Evolutionary conservation across 495 filamentous ascomycete genomes (phyloP), one percentile per base, ranked within the genome.

Genomic region (Penicillium longicatenatum): DNA sequence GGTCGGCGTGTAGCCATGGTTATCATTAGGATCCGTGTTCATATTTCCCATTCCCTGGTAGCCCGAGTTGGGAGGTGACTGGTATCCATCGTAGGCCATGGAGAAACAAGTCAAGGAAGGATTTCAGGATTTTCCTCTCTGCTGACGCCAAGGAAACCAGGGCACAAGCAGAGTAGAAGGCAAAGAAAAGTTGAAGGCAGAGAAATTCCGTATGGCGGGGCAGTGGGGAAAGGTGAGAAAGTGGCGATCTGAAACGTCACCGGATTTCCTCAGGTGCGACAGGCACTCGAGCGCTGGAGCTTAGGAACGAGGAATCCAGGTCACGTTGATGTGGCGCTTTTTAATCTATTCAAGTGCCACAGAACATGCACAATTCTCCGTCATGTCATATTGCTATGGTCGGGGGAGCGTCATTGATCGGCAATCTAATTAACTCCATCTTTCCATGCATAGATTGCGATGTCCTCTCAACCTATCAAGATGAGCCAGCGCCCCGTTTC

Each of bases 81-180:
- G 70, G 37, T 71, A 73, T 30, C 62, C 69, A 70, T 76, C 67
- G 67, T 77, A 79, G 46, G 74, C 74, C 76, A 79, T 79, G 48
- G 31, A 42, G 29, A 12, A 35, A 35, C 4, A 1, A 35, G 24
- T 31, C 24, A 17, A 30, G 24, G 6, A 16, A 35, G 37, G 14
- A n/a, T n/a, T n/a, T n/a, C 12, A 17, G 14, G 6, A n/a, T 39
- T 7, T 39, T n/a, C 16, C 14, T 39, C 14, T 39, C 37, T 39
- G 16, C 37, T 39, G 37, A 17, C 24, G 46, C 22, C 22, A 29
- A 21, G 22, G 12, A 19, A 31, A n/a, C 26, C 24, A 29, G 46
- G 22, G 16, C 46, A 49, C 24, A 12, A n/a, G 17, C 17, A 51
- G n/a, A 37, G 31, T n/a, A 6, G 21, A 51, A 51, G 42, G 29